phyloP scores from a whole-genome alignment of 106 monocot species.

The Acorus calamus region DNA sequence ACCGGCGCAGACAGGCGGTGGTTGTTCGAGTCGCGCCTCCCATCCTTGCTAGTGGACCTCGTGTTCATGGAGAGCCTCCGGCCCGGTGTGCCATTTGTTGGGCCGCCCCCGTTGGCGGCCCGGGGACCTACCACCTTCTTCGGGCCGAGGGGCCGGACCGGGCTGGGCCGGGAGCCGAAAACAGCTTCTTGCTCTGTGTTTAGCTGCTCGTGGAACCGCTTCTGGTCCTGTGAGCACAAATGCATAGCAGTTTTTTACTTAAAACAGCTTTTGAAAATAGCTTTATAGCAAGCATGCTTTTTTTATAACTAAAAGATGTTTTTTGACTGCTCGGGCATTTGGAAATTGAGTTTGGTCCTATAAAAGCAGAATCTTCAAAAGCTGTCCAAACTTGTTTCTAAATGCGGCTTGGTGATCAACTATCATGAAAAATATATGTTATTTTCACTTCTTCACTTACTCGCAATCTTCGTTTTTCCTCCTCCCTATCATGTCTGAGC shows the following conservation, averaged over 20 bases:
- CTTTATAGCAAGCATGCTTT: too few species aligned
- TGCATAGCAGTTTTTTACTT: too few species aligned
- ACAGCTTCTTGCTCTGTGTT: slow-evolving; percentile 54
- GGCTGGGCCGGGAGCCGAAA: slow-evolving; percentile 74
- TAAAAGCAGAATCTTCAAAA: too few species aligned
- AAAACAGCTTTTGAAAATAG: too few species aligned
- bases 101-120: slow-evolving; percentile 23
- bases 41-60: slow-evolving; percentile 49
- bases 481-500: slow-evolving; percentile 89
- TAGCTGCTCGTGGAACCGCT: slow-evolving; percentile 65
- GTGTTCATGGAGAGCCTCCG: slow-evolving; percentile 47
- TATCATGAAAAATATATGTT: too few species aligned
- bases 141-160: slow-evolving; percentile 30
- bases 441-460: slow-evolving; percentile 16
- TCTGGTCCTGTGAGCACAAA: slow-evolving; percentile 54
- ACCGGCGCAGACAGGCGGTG: slow-evolving; percentile 44
- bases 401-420: too few species aligned
- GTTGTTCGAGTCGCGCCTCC: slow-evolving; percentile 33
- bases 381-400: too few species aligned
- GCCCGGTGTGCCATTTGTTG: slow-evolving; percentile 40
- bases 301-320: too few species aligned
- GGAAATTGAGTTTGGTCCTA: too few species aligned
- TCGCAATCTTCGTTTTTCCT: slow-evolving; percentile 81
- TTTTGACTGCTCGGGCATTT: too few species aligned
- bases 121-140: slow-evolving; percentile 61